Percentiles rank a stretch among this genome's conserved stretches.
Conservation (phyloP, 73 alveolate genomes). For the Uronychia binucleata region DNA sequence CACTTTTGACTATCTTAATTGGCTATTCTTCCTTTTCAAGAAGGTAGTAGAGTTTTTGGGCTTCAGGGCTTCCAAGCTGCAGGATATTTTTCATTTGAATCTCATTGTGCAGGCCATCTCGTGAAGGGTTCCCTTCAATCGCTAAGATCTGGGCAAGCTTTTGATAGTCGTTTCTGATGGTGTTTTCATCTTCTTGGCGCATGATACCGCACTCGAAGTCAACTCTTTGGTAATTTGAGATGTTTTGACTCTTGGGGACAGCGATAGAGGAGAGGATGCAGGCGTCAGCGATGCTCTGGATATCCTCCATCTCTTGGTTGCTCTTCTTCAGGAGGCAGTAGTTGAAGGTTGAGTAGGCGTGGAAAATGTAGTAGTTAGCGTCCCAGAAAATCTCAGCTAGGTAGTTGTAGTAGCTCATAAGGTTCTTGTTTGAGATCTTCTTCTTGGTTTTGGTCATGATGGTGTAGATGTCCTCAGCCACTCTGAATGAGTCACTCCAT, state of each 20-base stretch:
- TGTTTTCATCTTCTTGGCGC: conserved; percentile 22
- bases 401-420: conserved; percentile 29
- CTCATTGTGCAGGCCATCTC: conserved; percentile 28
- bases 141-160: conserved; percentile 20
- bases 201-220: conserved; percentile 15
- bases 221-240: conserved; percentile 32
- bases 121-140: conserved; percentile 39
- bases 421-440: conserved; percentile 13
- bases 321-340: conserved; percentile 3
- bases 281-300: background rate
- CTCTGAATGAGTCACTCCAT: conserved; percentile 46
- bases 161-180: conserved; percentile 20
- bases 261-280: conserved; percentile 28
- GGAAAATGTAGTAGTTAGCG: conserved; percentile 40
- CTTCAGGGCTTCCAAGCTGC: conserved; percentile 12
- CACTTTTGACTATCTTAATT: conserved; percentile 24
- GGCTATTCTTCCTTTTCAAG: conserved; percentile 51
- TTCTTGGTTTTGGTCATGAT: conserved; percentile 31
- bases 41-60: conserved; percentile 26
- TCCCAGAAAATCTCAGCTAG: conserved; percentile 40
- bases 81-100: conserved; percentile 34
- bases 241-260: conserved; percentile 23
- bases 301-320: conserved; percentile 14
- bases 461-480: conserved; percentile 32
- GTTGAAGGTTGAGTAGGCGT: conserved; percentile 49